These are phyloP conservation scores for Dujonia santamariae DNA, from an alignment of 1,139 yeast genomes.

Conservation along the genomic window DNA sequence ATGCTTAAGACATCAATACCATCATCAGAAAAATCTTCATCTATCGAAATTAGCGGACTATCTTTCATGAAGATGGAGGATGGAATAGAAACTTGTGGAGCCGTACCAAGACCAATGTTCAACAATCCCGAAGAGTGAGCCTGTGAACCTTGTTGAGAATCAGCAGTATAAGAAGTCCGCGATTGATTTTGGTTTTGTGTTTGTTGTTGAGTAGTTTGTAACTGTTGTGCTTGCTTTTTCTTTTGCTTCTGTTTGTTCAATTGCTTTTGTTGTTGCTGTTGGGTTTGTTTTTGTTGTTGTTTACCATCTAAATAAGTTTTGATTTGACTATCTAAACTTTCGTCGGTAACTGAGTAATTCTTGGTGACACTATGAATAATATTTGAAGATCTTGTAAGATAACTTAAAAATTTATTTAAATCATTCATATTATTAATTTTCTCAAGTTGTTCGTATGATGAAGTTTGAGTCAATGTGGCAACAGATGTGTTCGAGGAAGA, in stretches of 20 bases:
- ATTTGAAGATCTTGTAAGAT: slow-evolving; percentile 36
- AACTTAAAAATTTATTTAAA: slow-evolving; percentile 41
- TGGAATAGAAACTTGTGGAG: slow-evolving; percentile 1
- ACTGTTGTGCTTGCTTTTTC: neutral
- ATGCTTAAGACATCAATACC: slow-evolving; percentile 3
- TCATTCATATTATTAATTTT: slow-evolving; percentile 41
- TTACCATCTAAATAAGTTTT: slow-evolving; percentile 26
- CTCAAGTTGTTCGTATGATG: slow-evolving; percentile 35
- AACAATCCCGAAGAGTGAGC: too few species aligned
- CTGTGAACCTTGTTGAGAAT: too few species aligned
- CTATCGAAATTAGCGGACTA: slow-evolving; percentile 5
- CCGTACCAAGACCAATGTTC: slow-evolving; percentile 3
- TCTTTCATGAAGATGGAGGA: slow-evolving; percentile 2
- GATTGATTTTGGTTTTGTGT: neutral
- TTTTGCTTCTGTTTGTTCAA: neutral
- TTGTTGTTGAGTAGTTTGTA: too few species aligned
- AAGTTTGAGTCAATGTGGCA: neutral
- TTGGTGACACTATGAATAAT: slow-evolving; percentile 43
- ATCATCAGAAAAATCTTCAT: slow-evolving; percentile 7
- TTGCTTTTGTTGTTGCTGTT: slow-evolving; percentile 2
- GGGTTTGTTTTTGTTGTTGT: slow-evolving; percentile 6
- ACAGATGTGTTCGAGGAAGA: neutral
- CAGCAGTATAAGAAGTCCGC: slow-evolving; percentile 1
- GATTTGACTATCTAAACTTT: slow-evolving; percentile 33
- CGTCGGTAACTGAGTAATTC: slow-evolving; percentile 13